Base-by-base conservation (phyloP, 148 eudicot species). In the Euryodendron excelsum region DNA sequence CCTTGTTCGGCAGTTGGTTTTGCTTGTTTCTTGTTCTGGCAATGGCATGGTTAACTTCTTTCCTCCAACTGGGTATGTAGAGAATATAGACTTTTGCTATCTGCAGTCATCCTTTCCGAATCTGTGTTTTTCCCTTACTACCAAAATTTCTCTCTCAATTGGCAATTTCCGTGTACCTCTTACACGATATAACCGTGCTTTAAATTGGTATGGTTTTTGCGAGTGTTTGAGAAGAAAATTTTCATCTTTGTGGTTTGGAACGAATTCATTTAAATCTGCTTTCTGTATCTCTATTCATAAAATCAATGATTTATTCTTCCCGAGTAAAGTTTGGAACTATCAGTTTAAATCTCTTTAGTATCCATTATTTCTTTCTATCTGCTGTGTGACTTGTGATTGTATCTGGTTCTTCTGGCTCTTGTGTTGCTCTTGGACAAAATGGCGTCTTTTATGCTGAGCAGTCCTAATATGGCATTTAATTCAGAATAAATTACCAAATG, bases 31-130 rank as follows among this genome's bases (percentile, higher is more conserved):
- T 23, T 23, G 56, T 55, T 39, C 15, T 45, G 11, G 37, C 33
- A 13, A 9, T 41, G 45, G 21, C n/a, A n/a, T n/a, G n/a, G 44
- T 30, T 62, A 0, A 0, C 18, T 30, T 71, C 50, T 71, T 30
- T 30, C 44, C 68, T 63, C 63, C n/a, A 65, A 45, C 27, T 77
- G 72, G 48, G 33, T 18, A n/a, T n/a, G n/a, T n/a, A n/a, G n/a
- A n/a, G n/a, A n/a, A 20, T 76, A 4, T 33, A 10, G 47, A 5
- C 62, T 45, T 62, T 27, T 61, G 53, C 27, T 18, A 20, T 1
- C 1, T 2, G 23, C 1, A 37, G 63, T 37, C 1, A 47, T 70
- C 2, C n/a, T n/a, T n/a, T n/a, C n/a, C 30, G 44, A 37, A 58
- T 58, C 37, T 23, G 11, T 14, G 36, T 34, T 9, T 21, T 31